Evolutionary conservation across 257 asterid genomes (phyloP), one percentile per base, ranked within the genome.

Genomic region (Przewalskia tangutica): DNA sequence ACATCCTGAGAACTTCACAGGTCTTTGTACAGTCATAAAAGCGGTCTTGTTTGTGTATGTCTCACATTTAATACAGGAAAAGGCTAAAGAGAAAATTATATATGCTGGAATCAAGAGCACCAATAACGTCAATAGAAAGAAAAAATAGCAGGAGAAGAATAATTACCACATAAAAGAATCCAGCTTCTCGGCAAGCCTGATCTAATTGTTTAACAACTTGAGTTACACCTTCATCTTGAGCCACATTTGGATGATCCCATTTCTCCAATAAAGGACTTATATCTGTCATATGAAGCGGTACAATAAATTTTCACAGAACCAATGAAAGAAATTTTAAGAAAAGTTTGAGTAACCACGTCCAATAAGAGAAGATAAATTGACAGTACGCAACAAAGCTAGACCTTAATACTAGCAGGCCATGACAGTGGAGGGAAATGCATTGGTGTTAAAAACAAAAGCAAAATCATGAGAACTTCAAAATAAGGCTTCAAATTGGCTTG

Each of bases 171-270:
- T 93, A 92, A 82, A 93, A 92, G 86, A 92, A 91, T 51, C 98
- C 98, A 81, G 95, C 95, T 86, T 92, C 90, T 82, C 89, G 82
- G 81, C 98, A 93, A 82, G 98, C 98, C 84, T 80, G 87, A 67
- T 85, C 95, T 64, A 95, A 84, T 63, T 92, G 91, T 48, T 80
- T 86, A 51, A 92, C 94, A 75, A 95, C 98, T 75, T 89, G 84
- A 0, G 92, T 87, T 16, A 89, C 97, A 8, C 88, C 90, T 73
- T 87, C 80, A 50, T 92, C 95, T 56, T 77, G 86, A 20, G 76
- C 83, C 85, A 90, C 68, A 87, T 89, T 87, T 4, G 97, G 95
- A 82, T 92, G 92, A 73, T 93, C 91, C 90, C 93, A 92, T 70
- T 89, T 95, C 81, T 89, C 94, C 80, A 92, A 84, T 42, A 93